Evolutionary conservation across 192 early-diverging fungal genomes (phyloP).

Genomic region (Coemansia sp.): DNA sequence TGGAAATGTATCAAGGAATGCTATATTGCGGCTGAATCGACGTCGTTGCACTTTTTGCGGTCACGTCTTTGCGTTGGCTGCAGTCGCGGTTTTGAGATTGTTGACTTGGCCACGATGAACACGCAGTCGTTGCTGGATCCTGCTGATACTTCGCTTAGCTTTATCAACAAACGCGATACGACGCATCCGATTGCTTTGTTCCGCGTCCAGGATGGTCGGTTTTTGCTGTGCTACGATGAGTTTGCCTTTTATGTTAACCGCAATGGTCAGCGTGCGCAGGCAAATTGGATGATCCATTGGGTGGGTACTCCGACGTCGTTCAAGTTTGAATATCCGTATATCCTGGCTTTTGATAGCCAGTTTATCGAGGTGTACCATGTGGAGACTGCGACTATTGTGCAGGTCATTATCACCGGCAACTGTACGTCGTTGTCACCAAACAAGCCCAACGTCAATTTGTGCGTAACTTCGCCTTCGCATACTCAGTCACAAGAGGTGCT

Average conservation of each 20-base stretch:
- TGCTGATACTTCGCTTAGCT: constrained; percentile 72
- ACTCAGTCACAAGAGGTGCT: constrained; percentile 47
- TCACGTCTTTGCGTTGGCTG: constrained; percentile 89
- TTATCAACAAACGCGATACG: constrained; percentile 77
- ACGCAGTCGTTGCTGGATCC: constrained; percentile 89
- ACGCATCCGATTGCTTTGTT: constrained; percentile 82
- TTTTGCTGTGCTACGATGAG: constrained; percentile 92
- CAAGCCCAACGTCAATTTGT: constrained; percentile 43
- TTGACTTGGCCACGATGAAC: constrained; percentile 79
- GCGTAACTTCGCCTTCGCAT: constrained; percentile 45
- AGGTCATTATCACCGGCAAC: constrained; percentile 64
- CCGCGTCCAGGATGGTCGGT: constrained; percentile 72
- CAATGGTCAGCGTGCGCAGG: constrained; percentile 70
- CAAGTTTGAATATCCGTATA: constrained; percentile 77
- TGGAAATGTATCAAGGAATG: constrained; percentile 74
- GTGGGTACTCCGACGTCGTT: constrained; percentile 84
- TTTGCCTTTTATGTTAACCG: constrained; percentile 92
- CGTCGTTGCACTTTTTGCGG: constrained; percentile 80
- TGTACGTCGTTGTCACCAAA: constrained; percentile 47
- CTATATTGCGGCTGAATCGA: constrained; percentile 89
- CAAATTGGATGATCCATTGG: constrained; percentile 85
- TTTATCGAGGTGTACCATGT: constrained; percentile 90
- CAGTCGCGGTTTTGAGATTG: constrained; percentile 90
- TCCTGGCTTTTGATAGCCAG: constrained; percentile 85
- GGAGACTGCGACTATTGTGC: constrained; percentile 68